These are phyloP conservation scores for Logfia minima DNA, from an alignment of 129 eudicot species.

Conservation along the genomic window DNA sequence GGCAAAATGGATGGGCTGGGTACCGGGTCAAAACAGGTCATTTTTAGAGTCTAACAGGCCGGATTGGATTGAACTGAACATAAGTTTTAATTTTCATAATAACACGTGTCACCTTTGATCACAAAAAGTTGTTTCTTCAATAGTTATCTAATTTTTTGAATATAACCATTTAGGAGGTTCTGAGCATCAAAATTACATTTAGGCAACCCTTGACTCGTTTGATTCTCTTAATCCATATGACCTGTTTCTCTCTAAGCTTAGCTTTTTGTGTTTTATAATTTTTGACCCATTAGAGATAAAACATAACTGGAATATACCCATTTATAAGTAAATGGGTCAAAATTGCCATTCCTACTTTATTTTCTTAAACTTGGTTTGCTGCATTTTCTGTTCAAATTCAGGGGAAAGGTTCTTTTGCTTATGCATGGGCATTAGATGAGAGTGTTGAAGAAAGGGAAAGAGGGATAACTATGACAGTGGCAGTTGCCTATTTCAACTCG, in stretches of 20 bases:
- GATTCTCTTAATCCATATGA: neutral
- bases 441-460: constrained; percentile 96
- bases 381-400: constrained; percentile 21
- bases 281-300: neutral
- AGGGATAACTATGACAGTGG: constrained; percentile 98
- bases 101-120: neutral
- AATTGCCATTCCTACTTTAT: neutral
- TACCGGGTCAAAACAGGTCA: neutral
- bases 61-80: neutral
- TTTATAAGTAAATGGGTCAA: neutral
- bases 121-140: neutral
- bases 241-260: neutral
- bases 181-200: neutral
- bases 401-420: constrained; percentile 99
- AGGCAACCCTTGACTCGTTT: neutral
- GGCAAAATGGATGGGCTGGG: neutral
- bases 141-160: neutral
- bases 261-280: neutral
- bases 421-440: constrained; percentile 98
- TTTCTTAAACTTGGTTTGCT: constrained; percentile 5
- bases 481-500: constrained; percentile 80
- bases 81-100: neutral
- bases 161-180: neutral
- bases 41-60: neutral
- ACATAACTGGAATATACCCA: neutral